Evolutionary conservation across 257 asterid species (phyloP).

Genomic region (Anisodus acutangulus): DNA sequence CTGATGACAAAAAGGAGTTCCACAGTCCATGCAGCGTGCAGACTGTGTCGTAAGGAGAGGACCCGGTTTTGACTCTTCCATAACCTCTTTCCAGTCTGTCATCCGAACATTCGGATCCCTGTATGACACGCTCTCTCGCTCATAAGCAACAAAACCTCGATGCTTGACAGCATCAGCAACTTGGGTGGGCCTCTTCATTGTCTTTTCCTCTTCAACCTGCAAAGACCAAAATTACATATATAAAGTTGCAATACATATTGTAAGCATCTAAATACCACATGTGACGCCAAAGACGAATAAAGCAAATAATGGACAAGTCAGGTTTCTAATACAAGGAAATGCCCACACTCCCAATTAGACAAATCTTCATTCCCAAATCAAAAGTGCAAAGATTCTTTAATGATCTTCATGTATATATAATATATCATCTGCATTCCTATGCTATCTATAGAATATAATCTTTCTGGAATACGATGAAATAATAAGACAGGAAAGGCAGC

Average conservation of each 20-base stretch:
- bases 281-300: neutral
- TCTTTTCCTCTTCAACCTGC: constrained; percentile 59
- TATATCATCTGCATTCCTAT: neutral
- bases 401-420: neutral
- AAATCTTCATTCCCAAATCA: neutral
- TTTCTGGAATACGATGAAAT: neutral
- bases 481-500: neutral
- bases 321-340: neutral
- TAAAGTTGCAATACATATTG: neutral
- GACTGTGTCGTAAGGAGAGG: constrained; percentile 92
- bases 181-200: constrained; percentile 64
- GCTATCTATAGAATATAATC: constrained; percentile 3
- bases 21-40: constrained; percentile 99
- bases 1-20: constrained; percentile 99
- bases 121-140: constrained; percentile 82
- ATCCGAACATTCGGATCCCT: constrained; percentile 83
- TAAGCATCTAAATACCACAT: neutral
- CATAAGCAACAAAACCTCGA: constrained; percentile 92
- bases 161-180: constrained; percentile 79
- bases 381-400: neutral
- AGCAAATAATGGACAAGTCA: neutral
- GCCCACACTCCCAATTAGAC: too few species aligned
- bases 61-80: constrained; percentile 81
- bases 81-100: constrained; percentile 92
- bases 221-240: constrained; percentile 15